Evolutionary conservation across 305 asterid genomes (phyloP), one percentile per base, ranked within the genome.

Genomic region (Fraxinus latifolia): DNA sequence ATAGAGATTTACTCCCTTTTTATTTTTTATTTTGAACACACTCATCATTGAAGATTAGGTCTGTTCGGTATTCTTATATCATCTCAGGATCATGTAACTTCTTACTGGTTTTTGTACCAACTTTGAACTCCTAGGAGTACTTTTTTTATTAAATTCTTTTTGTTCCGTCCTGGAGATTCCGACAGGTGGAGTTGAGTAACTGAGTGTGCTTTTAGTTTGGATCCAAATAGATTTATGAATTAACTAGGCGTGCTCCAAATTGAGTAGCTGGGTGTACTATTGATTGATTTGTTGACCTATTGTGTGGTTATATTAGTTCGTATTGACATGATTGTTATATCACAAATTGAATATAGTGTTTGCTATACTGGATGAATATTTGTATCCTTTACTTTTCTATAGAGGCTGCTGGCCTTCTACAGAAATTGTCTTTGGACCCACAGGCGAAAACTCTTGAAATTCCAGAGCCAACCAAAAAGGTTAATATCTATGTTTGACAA

Each of bases 321-420:
- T 15, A 62, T 47, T 71, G 0, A 23, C 79, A 4, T 23, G 21
- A 55, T 37, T 70, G 75, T 34, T 12, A 29, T 14, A 27, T 67
- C 3, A 67, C 17, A 27, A 27, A 25, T 0, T 25, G 25, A 23
- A 11, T 76, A 17, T 5, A 27, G 44, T 4, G 44, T 58, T 68
- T 67, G 42, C 36, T 21, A 3, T 3, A 4, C 23, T 5, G 32
- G 31, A 36, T 34, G 6, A 3, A 34, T 15, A 14, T 15, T 25
- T 50, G 11, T 82, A 4, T 89, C 94, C 92, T 91, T 93, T 50
- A 93, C 91, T 76, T 77, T 11, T 55, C 17, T 86, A 80, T 76
- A 92, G 97, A 92, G 83, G 84, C 95, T 87, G 88, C 92, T 62
- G 92, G 86, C 62, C 77, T 91, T 79, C 79, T 92, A 89, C 92